phyloP scores from a whole-genome alignment of 768 basidiomycete genomes.

The Pleurotus sapidus region DNA sequence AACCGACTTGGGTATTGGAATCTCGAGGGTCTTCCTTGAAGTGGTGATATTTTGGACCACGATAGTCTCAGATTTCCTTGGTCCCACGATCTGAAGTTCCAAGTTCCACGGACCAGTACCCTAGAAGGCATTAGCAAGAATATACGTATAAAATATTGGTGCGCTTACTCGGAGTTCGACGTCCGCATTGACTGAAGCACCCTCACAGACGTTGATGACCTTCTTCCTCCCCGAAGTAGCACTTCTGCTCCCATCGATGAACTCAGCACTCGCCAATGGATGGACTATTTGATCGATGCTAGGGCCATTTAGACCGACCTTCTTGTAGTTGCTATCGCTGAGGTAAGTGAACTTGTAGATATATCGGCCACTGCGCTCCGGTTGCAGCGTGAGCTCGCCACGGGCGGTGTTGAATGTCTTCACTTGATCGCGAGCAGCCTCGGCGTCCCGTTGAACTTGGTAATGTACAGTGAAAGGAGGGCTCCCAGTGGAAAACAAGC shows the following conservation, averaged over 20 bases:
- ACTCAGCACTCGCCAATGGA: slow-evolving; percentile 79
- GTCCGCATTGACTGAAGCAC: slow-evolving; percentile 69
- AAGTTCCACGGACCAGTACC: slow-evolving; percentile 91
- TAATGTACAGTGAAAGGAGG: slow-evolving; percentile 89
- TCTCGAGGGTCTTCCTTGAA: slow-evolving; percentile 49
- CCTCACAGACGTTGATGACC: slow-evolving; percentile 75
- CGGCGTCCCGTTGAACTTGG: slow-evolving; percentile 66
- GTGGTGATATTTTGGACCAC: slow-evolving; percentile 53
- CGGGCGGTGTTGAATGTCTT: slow-evolving; percentile 67
- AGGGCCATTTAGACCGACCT: slow-evolving; percentile 68
- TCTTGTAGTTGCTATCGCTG: slow-evolving; percentile 83
- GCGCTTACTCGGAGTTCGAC: slow-evolving; percentile 72
- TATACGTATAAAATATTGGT: not conserved
- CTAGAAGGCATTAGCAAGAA: slow-evolving; percentile 30
- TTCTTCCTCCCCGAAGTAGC: slow-evolving; percentile 43
- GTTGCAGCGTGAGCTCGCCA: slow-evolving; percentile 81
- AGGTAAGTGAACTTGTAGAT: slow-evolving; percentile 76
- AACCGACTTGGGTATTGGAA: slow-evolving; percentile 68
- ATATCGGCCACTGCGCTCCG: slow-evolving; percentile 88
- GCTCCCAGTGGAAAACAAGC: slow-evolving; percentile 81
- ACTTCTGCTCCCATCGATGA: slow-evolving; percentile 35
- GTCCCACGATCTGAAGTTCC: slow-evolving; percentile 77
- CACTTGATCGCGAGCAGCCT: slow-evolving; percentile 54
- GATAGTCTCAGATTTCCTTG: slow-evolving; percentile 60
- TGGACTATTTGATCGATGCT: slow-evolving; percentile 88